Conservation (phyloP, 176 grass and related monocot genomes). For the Raddia distichophylla region DNA sequence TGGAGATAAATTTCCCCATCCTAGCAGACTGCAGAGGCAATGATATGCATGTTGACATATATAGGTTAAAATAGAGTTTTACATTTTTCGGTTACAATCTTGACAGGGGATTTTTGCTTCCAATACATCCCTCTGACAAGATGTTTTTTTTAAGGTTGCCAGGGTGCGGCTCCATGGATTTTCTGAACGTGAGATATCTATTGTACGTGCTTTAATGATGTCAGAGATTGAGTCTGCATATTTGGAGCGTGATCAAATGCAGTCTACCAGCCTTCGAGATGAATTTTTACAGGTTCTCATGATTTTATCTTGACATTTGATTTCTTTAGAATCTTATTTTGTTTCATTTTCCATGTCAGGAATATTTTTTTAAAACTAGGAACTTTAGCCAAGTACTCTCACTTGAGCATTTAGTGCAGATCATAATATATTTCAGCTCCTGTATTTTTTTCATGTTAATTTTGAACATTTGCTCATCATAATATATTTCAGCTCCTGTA, state of each 20-base stretch:
- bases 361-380: not conserved
- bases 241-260: constrained; percentile 98
- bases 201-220: constrained; percentile 96
- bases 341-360: not conserved
- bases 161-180: constrained; percentile 91
- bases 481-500: constrained; percentile 30
- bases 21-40: not conserved
- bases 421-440: constrained; percentile 32
- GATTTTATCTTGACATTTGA: constrained; percentile 34
- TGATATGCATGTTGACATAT: not conserved
- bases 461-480: constrained; percentile 34
- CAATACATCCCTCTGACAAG: constrained; percentile 27
- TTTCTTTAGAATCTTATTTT: constrained; percentile 13
- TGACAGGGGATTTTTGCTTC: constrained; percentile 36
- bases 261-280: constrained; percentile 85
- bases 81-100: constrained; percentile 31
- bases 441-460: constrained; percentile 14
- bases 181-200: constrained; percentile 98
- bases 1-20: too few relatives aligned
- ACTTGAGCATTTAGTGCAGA: constrained; percentile 32
- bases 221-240: constrained; percentile 98
- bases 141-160: constrained; percentile 76
- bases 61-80: constrained; percentile 1
- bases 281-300: constrained; percentile 86
- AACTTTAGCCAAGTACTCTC: constrained; percentile 9